Conservation (phyloP, 805 yeast genomes). For the Candida montana region DNA sequence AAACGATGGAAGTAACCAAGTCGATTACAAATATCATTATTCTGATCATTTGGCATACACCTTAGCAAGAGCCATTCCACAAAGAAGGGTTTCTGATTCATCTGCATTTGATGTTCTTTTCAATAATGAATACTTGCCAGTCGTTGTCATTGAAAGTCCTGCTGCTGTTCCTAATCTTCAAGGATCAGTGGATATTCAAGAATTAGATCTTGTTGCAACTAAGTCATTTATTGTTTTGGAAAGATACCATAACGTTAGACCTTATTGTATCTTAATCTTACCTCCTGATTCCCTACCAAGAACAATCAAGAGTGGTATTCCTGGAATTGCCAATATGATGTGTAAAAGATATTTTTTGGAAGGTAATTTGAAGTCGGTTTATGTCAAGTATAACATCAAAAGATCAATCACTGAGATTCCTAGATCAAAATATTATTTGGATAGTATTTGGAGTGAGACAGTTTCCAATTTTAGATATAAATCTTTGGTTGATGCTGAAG, state of each 20-base stretch:
- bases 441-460: constrained; percentile 74
- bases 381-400: constrained; percentile 70
- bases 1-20: constrained; percentile 11
- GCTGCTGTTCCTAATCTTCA: constrained; percentile 33
- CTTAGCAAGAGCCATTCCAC: constrained; percentile 63
- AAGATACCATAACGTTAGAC: constrained; percentile 64
- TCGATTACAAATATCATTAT: constrained; percentile 61
- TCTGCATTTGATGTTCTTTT: constrained; percentile 83
- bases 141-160: constrained; percentile 76
- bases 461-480: constrained; percentile 55
- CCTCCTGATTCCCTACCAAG: constrained; percentile 81
- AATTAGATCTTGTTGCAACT: constrained; percentile 45
- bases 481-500: constrained; percentile 55
- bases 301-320: constrained; percentile 75
- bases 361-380: constrained; percentile 75
- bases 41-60: constrained; percentile 84
- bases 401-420: constrained; percentile 62
- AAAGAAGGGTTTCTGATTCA: constrained; percentile 75
- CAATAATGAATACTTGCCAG: constrained; percentile 72
- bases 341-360: constrained; percentile 71
- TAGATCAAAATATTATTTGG: constrained; percentile 67
- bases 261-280: constrained; percentile 77
- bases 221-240: constrained; percentile 41
- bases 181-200: constrained; percentile 30
- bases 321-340: constrained; percentile 88